Evolutionary conservation across 2,329 filamentous ascomycete genomes (phyloP).

Genomic region (Sporothrix variecibatus): DNA sequence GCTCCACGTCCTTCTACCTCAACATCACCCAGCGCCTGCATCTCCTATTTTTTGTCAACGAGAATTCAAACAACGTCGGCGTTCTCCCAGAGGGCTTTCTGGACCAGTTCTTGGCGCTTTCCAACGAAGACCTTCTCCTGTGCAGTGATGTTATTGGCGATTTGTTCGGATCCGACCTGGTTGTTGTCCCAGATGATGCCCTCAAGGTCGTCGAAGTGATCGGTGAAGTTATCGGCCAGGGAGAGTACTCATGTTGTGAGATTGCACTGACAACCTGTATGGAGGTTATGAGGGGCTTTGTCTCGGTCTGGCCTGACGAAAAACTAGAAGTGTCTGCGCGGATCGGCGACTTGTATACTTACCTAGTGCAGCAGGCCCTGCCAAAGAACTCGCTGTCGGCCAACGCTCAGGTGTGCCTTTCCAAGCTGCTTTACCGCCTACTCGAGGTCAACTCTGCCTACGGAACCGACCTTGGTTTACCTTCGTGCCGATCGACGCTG

Average conservation of each 20-base stretch:
- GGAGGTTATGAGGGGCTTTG: slow-evolving; percentile 65
- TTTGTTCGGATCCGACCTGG: slow-evolving; percentile 56
- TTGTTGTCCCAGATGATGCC: slow-evolving; percentile 51
- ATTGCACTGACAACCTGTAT: slow-evolving; percentile 68
- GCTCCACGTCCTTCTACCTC: slow-evolving; percentile 49
- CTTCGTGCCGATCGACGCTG: slow-evolving; percentile 67
- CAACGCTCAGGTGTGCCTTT: slow-evolving; percentile 66
- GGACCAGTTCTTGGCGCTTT: slow-evolving; percentile 50
- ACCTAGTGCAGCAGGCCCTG: slow-evolving; percentile 70
- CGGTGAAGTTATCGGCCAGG: slow-evolving; percentile 54
- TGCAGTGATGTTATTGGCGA: slow-evolving; percentile 54
- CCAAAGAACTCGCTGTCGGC: slow-evolving; percentile 70
- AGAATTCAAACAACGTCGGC: slow-evolving; percentile 49
- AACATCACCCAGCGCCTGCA: slow-evolving; percentile 51
- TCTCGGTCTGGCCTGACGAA: slow-evolving; percentile 63
- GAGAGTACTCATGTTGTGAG: slow-evolving; percentile 72
- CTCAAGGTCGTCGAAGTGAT: slow-evolving; percentile 52
- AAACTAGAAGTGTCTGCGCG: slow-evolving; percentile 62
- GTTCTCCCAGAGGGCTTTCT: slow-evolving; percentile 55
- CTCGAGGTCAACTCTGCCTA: slow-evolving; percentile 69
- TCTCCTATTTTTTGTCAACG: slow-evolving; percentile 47
- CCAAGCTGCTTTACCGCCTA: slow-evolving; percentile 68
- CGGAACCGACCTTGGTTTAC: slow-evolving; percentile 58
- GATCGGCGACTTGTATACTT: slow-evolving; percentile 75
- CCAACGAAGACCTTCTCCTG: slow-evolving; percentile 56